Conservation (phyloP, 1,139 yeast species). For the Lodderomyces oxycetoniae region DNA sequence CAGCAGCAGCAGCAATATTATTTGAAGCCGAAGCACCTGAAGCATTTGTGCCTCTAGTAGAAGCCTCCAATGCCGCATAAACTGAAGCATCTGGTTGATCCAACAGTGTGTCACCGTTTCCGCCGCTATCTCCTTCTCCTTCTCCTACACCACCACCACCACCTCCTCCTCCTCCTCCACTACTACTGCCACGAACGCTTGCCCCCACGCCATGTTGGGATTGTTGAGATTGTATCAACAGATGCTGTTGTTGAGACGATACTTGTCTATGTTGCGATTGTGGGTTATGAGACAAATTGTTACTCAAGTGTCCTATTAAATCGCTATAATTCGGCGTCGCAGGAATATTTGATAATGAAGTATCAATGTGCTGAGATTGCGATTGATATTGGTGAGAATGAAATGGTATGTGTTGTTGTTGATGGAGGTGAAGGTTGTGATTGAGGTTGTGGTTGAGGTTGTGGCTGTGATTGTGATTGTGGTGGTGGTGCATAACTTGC, state of each 20-base stretch:
- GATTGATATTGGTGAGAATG: constrained; percentile 3
- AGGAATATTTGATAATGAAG: constrained; percentile 19
- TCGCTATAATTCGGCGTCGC: constrained; percentile 14
- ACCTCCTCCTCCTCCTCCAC: background rate
- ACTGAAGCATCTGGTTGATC: constrained; percentile 4
- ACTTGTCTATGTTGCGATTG: constrained; percentile 14
- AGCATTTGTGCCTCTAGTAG: background rate
- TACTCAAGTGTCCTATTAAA: constrained; percentile 7
- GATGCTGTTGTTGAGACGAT: constrained; percentile 15
- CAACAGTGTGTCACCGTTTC: constrained; percentile 1
- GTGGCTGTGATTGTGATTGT: constrained; percentile 17
- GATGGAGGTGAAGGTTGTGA: constrained; percentile 19
- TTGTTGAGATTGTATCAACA: constrained; percentile 1
- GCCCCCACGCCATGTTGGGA: background rate
- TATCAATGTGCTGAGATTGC: constrained; percentile 18
- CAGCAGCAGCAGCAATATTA: constrained; percentile 17
- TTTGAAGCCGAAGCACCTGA: constrained; percentile 20
- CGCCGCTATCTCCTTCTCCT: background rate
- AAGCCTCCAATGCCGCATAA: constrained; percentile 4
- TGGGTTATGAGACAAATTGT: background rate
- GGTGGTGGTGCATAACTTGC: constrained; percentile 13
- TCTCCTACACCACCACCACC: constrained; percentile 1
- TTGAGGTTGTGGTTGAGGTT: constrained; percentile 16
- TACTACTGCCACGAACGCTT: background rate
- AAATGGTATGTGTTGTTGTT: constrained; percentile 8